Base-by-base conservation (phyloP, 129 eudicot species). In the Chrysanthemum seticuspe region DNA sequence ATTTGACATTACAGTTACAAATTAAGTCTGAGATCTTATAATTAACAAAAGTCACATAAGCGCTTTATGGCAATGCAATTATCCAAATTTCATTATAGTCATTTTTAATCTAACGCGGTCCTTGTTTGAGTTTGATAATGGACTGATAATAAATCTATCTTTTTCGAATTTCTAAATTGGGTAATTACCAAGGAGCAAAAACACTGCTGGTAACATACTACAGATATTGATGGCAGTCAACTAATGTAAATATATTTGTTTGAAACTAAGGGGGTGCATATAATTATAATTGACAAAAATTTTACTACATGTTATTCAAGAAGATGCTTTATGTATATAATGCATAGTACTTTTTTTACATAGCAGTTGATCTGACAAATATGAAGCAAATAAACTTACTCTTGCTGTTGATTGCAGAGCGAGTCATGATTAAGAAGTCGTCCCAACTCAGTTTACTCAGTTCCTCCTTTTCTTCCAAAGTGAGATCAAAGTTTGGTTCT, bases 401-500 rank as follows among this genome's bases (percentile, higher is more conserved):
- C 78, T 90, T 94, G 87, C 52, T 79, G 74, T 83, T 86, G 52
- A 94, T 94, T 72, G 93, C 86, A 34, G 82, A 73, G 10, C 99
- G 96, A 13, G 99, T 94, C 74, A 83, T 61, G 53, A 86, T 81
- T 67, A 94, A 74, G 70, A 90, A 94, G 2, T 90, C 99, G 1
- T 94, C 99, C 99, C 99, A 94, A 25, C 84, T 88, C 59, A 90
- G 70, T 83, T 90, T 78, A 67, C 88, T 71, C 10, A 94, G 91
- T 74, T 94, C 91, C 18, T 85, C 86, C 79, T 85, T 90, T 75
- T 88, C 94, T 77, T 83, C 87, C 70, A 79, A 78, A 0, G 99
- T 76, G 59, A 94, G 87, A 62, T 94, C 96, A 70, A 86, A 87
- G 82, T 94, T 94, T 11, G 99, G 93, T 61, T 90, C 99, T 83